A percentile compares a stretch with the other conserved stretches of the same genome.
Conservation (phyloP, 2,329 filamentous ascomycete genomes). For the Botrytis cinerea region DNA sequence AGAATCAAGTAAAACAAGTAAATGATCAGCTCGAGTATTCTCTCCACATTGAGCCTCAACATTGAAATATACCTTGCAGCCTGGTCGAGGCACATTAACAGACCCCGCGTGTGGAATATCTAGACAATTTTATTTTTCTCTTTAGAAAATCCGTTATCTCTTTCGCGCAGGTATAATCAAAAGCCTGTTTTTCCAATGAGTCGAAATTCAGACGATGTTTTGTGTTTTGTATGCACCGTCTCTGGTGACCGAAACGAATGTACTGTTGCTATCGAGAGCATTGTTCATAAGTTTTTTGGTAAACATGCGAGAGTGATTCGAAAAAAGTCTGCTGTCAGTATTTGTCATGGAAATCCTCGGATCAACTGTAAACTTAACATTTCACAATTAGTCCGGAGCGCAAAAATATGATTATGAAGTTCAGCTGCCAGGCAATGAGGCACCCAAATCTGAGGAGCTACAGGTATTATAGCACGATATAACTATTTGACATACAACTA, state of each 20-base stretch:
- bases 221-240: constrained; percentile 8
- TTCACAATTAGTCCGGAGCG: not conserved
- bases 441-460: not conserved
- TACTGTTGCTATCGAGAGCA: constrained; percentile 2
- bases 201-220: not conserved
- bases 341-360: fast-evolving
- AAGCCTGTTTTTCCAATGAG: not conserved
- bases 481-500: not conserved
- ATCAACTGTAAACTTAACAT: not conserved
- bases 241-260: not conserved
- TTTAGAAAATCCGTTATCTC: not conserved
- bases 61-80: constrained; percentile 4
- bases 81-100: not conserved
- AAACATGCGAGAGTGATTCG: not conserved
- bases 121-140: not conserved
- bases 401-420: not conserved
- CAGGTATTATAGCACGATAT: not conserved
- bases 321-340: not conserved
- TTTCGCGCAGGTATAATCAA: not conserved
- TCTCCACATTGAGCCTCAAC: constrained; percentile 9
- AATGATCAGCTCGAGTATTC: constrained; percentile 1
- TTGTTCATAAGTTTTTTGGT: constrained; percentile 12
- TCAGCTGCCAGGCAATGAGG: not conserved
- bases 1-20: not conserved
- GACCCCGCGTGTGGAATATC: not conserved